phyloP scores from a whole-genome alignment of 805 yeast genomes.

The Yamadazyma endophytica region DNA sequence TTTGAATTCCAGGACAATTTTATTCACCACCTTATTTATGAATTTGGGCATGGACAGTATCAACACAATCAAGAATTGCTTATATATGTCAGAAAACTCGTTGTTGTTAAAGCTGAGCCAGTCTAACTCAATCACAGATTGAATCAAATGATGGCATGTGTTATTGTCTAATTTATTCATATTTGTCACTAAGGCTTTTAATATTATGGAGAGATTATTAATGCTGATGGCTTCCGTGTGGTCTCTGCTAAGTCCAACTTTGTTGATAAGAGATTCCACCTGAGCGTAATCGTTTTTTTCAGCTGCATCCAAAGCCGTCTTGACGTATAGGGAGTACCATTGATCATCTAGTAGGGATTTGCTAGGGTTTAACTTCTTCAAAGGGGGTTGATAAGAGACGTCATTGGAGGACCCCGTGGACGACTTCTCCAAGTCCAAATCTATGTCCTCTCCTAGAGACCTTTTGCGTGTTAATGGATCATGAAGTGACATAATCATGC shows the following conservation, averaged over 20 bases:
- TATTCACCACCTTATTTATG: constrained; percentile 77
- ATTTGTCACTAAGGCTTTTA: constrained; percentile 58
- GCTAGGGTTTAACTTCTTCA: constrained; percentile 14
- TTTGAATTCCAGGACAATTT: constrained; percentile 61
- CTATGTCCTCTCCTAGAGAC: constrained; percentile 11
- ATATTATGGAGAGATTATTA: constrained; percentile 49
- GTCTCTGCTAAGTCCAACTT: constrained; percentile 49
- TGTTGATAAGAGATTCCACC: constrained; percentile 56
- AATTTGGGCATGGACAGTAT: constrained; percentile 87
- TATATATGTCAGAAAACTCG: constrained; percentile 35
- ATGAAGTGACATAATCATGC: constrained; percentile 35
- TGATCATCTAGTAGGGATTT: constrained; percentile 18
- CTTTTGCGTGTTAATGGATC: constrained; percentile 35
- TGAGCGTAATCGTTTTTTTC: constrained; percentile 54
- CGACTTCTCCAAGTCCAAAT: constrained; percentile 11
- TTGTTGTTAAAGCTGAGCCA: constrained; percentile 49
- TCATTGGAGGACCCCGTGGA: constrained; percentile 12
- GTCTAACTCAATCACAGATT: constrained; percentile 56
- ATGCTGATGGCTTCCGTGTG: constrained; percentile 53
- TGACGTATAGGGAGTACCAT: constrained; percentile 46
- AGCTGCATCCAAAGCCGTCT: constrained; percentile 65
- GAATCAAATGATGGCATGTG: constrained; percentile 49
- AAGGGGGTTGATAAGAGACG: constrained; percentile 4
- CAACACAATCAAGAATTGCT: constrained; percentile 70
- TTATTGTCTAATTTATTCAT: constrained; percentile 63